phyloP scores from a whole-genome alignment of 371 early-diverging fungal genomes.

The Batkoa obscura region DNA sequence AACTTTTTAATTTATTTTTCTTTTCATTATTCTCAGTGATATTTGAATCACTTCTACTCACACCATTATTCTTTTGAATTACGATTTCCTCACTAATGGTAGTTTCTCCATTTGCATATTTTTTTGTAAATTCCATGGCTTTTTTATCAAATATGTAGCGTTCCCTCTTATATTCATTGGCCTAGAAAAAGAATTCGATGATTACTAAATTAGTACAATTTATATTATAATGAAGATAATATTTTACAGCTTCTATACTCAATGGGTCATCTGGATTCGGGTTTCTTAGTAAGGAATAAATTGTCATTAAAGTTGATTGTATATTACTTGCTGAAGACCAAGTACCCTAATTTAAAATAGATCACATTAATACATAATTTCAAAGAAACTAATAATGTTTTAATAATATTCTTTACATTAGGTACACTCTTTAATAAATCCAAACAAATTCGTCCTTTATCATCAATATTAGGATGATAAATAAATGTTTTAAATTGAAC shows the following conservation, averaged over 20 bases:
- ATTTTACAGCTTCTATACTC: conserved; percentile 10
- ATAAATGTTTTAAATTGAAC: conserved; percentile 96
- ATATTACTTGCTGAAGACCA: conserved; percentile 14
- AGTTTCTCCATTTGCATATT: conserved; percentile 8
- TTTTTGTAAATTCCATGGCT: conserved; percentile 10
- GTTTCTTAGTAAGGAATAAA: conserved; percentile 10
- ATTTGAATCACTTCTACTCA: too few relatives aligned
- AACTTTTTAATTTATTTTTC: too few relatives aligned
- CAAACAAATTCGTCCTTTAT: conserved; percentile 91
- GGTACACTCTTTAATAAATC: conserved; percentile 22
- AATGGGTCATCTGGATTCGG: conserved; percentile 18
- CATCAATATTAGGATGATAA: conserved; percentile 99
- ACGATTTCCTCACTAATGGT: too few relatives aligned
- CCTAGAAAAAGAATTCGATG: conserved; percentile 7
- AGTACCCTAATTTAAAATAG: conserved; percentile 6
- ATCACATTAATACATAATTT: background rate
- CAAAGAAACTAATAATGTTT: background rate
- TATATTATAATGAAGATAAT: background rate
- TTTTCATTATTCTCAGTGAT: too few relatives aligned
- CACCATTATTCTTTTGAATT: too few relatives aligned
- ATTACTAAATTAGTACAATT: background rate
- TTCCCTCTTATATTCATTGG: conserved; percentile 13
- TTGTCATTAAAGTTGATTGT: conserved; percentile 9
- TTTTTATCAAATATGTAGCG: conserved; percentile 9
- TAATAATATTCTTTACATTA: background rate